A percentile compares a stretch with the other conserved stretches of the same genome.
These are phyloP conservation scores for Komagataella ulmi DNA, from an alignment of 805 yeast genomes.

Conservation along the genomic window DNA sequence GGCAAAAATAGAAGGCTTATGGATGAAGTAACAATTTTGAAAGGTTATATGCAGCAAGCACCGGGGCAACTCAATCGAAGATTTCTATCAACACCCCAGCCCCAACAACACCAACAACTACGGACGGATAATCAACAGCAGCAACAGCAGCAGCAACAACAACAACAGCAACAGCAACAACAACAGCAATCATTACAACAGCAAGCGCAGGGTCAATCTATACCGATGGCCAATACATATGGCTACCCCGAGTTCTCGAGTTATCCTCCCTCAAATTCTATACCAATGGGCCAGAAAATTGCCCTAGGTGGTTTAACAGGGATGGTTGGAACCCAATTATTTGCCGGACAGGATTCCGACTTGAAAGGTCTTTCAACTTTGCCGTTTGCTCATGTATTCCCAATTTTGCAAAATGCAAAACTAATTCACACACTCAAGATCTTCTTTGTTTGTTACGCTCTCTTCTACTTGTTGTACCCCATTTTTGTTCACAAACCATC, in stretches of 20 bases:
- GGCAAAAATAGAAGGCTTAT: slow-evolving; percentile 35
- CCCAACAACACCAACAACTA: slow-evolving; percentile 4
- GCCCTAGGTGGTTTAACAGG: slow-evolving; percentile 21
- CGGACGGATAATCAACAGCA: not conserved
- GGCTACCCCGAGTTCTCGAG: not conserved
- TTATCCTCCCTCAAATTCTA: slow-evolving; percentile 2
- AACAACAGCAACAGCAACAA: slow-evolving; percentile 4
- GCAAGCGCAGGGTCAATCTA: not conserved
- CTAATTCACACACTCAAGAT: not conserved
- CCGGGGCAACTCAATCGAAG: slow-evolving; percentile 2
- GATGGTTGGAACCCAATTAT: slow-evolving; percentile 17
- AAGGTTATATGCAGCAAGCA: slow-evolving; percentile 4
- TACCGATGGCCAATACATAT: not conserved
- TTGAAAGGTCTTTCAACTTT: slow-evolving; percentile 13
- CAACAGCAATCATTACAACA: slow-evolving; percentile 4
- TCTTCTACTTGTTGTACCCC: not conserved
- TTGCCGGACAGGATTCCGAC: slow-evolving; percentile 7
- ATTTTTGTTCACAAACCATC: not conserved
- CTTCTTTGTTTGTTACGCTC: not conserved
- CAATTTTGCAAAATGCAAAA: slow-evolving; percentile 7
- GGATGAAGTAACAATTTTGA: slow-evolving; percentile 38
- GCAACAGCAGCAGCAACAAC: slow-evolving; percentile 3
- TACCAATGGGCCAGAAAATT: slow-evolving; percentile 13
- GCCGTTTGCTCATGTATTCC: slow-evolving; percentile 12
- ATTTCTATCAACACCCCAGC: not conserved